Percentiles rank a stretch among this genome's conserved stretches.
phyloP scores from a whole-genome alignment of 2,329 filamentous ascomycete genomes.

The Trichoderma harzianum region DNA sequence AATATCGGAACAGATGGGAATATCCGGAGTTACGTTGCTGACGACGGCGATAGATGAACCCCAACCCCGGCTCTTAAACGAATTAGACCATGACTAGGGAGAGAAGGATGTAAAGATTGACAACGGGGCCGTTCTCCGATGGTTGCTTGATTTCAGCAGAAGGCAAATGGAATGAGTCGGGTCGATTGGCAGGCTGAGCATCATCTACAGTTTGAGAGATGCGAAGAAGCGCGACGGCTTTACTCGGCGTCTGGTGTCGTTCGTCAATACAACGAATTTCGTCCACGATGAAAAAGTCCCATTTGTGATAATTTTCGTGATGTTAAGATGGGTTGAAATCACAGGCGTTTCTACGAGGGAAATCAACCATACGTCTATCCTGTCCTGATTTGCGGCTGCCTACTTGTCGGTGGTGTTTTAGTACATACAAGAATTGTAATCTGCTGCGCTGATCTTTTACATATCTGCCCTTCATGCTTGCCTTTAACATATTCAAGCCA shows the following conservation, averaged over 20 bases:
- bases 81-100: conserved; percentile 24
- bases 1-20: background rate
- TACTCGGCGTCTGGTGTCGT: conserved; percentile 42
- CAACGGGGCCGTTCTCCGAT: conserved; percentile 33
- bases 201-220: conserved; percentile 29
- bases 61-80: conserved; percentile 72
- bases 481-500: background rate
- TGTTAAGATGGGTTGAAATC: background rate
- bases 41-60: conserved; percentile 66
- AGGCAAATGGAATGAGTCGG: conserved; percentile 36
- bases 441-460: background rate
- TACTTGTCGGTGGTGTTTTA: background rate
- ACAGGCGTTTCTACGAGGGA: background rate
- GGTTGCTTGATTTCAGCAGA: conserved; percentile 31
- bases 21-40: background rate
- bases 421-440: background rate
- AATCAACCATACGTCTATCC: background rate
- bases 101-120: conserved; percentile 30
- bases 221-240: conserved; percentile 39
- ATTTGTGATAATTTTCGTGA: background rate
- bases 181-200: conserved; percentile 37
- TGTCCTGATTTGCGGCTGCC: background rate
- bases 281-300: conserved; percentile 24
- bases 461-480: background rate
- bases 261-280: conserved; percentile 40